phyloP scores from a whole-genome alignment of 306 rosid species.

The Medicago arabica region DNA sequence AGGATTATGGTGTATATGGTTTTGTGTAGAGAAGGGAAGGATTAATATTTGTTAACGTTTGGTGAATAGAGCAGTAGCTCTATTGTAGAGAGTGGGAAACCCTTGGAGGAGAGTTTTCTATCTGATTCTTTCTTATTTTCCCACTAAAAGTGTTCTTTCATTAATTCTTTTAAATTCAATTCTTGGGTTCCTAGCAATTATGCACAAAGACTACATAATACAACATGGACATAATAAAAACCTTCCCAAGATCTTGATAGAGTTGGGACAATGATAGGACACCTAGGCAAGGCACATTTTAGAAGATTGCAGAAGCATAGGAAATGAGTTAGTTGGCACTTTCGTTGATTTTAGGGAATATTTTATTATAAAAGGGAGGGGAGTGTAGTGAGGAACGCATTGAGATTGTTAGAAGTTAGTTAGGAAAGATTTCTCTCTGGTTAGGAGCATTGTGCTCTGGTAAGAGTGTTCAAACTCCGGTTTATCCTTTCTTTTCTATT shows the following conservation, averaged over 20 bases:
- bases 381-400: too few relatives aligned
- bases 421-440: too few relatives aligned
- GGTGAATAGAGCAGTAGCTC: background rate
- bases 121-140: background rate
- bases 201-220: constrained; percentile 21
- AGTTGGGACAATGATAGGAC: background rate
- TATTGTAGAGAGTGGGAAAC: constrained; percentile 1
- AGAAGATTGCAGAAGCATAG: too few relatives aligned
- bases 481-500: too few relatives aligned
- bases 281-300: too few relatives aligned
- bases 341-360: too few relatives aligned
- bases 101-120: background rate
- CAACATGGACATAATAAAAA: constrained; percentile 29
- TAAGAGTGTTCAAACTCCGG: too few relatives aligned
- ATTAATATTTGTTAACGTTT: background rate
- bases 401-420: too few relatives aligned
- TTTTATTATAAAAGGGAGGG: too few relatives aligned
- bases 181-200: background rate
- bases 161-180: background rate
- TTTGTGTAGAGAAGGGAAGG: background rate
- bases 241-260: constrained; percentile 9
- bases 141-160: background rate
- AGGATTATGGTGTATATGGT: background rate
- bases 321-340: too few relatives aligned
- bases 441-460: too few relatives aligned